These are phyloP conservation scores for Colletotrichum graminicola DNA, from an alignment of 2,329 filamentous ascomycete genomes.

Conservation along the genomic window DNA sequence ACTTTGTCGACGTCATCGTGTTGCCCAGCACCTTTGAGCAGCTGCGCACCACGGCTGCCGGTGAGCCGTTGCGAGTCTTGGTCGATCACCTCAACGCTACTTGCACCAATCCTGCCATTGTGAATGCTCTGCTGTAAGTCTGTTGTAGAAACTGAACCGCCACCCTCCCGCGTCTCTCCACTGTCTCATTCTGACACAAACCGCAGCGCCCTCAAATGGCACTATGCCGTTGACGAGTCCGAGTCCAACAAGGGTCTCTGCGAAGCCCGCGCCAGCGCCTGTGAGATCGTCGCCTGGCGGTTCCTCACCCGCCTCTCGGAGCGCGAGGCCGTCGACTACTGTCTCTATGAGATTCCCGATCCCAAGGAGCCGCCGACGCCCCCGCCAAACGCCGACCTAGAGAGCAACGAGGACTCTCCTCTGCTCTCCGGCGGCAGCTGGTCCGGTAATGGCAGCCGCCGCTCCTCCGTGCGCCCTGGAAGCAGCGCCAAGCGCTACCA, in stretches of 20 bases:
- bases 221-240: conserved; percentile 74
- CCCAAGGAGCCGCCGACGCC: conserved; percentile 45
- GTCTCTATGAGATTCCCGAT: conserved; percentile 78
- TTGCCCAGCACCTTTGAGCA: conserved; percentile 80
- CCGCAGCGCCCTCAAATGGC: conserved; percentile 77
- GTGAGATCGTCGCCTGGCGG: conserved; percentile 85
- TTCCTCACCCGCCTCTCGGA: conserved; percentile 79
- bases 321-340: conserved; percentile 79
- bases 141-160: neutral
- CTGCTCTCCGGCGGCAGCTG: conserved; percentile 55
- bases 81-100: conserved; percentile 73
- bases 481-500: conserved; percentile 60
- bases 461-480: conserved; percentile 48
- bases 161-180: neutral
- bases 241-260: conserved; percentile 69
- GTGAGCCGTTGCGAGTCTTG: conserved; percentile 67
- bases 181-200: conserved; percentile 9
- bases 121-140: conserved; percentile 79
- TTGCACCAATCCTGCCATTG: conserved; percentile 76
- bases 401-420: conserved; percentile 62
- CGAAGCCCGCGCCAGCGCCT: conserved; percentile 77
- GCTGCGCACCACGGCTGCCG: conserved; percentile 74
- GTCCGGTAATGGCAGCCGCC: conserved; percentile 43
- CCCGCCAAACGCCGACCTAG: conserved; percentile 51
- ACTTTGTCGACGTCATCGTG: conserved; percentile 71